Evolutionary conservation across 2,329 filamentous ascomycete genomes (phyloP).

Genomic region (Nakataea oryzae): DNA sequence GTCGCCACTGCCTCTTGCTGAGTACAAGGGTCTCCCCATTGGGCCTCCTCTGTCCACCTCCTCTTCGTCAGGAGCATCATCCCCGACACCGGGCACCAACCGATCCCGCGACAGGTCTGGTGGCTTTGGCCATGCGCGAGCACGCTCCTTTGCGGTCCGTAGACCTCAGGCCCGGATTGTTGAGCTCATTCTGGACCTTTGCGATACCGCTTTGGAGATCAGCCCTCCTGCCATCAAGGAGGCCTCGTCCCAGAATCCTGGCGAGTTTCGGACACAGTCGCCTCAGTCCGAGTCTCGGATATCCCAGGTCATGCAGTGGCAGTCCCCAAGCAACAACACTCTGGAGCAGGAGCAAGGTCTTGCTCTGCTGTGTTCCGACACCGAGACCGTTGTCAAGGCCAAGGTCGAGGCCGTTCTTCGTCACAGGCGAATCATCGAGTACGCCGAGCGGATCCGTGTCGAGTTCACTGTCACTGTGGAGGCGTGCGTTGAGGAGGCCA

Average conservation of each 20-base stretch:
- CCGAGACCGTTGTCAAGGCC: constrained; percentile 68
- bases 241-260: constrained; percentile 50
- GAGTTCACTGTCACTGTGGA: constrained; percentile 91
- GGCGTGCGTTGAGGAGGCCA: constrained; percentile 86
- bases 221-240: constrained; percentile 92
- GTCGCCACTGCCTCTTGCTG: constrained; percentile 46
- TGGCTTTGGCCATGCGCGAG: constrained; percentile 69
- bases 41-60: constrained; percentile 62
- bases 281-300: constrained; percentile 93
- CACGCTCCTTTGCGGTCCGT: constrained; percentile 82
- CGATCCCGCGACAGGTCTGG: constrained; percentile 58
- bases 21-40: constrained; percentile 83
- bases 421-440: constrained; percentile 87
- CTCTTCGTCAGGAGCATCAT: constrained; percentile 32
- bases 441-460: constrained; percentile 86
- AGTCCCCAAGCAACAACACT: constrained; percentile 83
- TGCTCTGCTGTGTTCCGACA: constrained; percentile 79
- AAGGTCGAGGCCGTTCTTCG: constrained; percentile 92
- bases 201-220: constrained; percentile 91
- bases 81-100: constrained; percentile 60
- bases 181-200: constrained; percentile 86
- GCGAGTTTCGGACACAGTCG: constrained; percentile 84
- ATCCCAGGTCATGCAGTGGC: constrained; percentile 91
- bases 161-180: constrained; percentile 87
- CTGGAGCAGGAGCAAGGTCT: constrained; percentile 90